These are phyloP conservation scores for Pilaira anomala DNA, from an alignment of 192 early-diverging fungal species.

Conservation along the genomic window DNA sequence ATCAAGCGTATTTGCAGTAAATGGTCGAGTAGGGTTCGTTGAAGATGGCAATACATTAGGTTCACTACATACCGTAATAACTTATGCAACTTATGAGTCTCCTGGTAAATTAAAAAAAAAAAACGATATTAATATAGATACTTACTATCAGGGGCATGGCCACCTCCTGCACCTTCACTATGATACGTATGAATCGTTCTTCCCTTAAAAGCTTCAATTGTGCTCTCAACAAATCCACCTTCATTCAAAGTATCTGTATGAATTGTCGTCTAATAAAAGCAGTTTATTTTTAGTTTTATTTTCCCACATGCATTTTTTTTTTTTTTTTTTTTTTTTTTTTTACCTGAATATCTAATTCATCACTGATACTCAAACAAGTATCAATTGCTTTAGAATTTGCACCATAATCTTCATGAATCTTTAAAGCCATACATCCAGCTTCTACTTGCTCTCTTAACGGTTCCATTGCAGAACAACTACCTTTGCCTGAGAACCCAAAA, in stretches of 20 bases:
- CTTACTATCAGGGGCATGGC: slow-evolving; percentile 80
- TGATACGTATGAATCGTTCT: slow-evolving; percentile 96
- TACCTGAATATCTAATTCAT: slow-evolving; percentile 78
- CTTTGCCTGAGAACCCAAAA: slow-evolving; percentile 91
- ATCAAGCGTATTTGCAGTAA: slow-evolving; percentile 90
- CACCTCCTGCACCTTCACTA: slow-evolving; percentile 93
- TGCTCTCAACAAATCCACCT: slow-evolving; percentile 89
- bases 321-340: too few species aligned
- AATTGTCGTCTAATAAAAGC: slow-evolving; percentile 65
- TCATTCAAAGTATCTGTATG: slow-evolving; percentile 98
- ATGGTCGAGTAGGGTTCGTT: slow-evolving; percentile 93
- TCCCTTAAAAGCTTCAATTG: slow-evolving; percentile 82
- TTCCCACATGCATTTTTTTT: too few species aligned
- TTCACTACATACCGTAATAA: slow-evolving; percentile 70
- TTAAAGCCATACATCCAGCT: slow-evolving; percentile 83
- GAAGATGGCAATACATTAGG: slow-evolving; percentile 88
- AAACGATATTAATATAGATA: slow-evolving; percentile 2
- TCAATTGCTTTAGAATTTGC: slow-evolving; percentile 92
- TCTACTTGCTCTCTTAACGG: slow-evolving; percentile 78
- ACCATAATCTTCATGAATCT: slow-evolving; percentile 96
- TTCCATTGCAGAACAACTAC: slow-evolving; percentile 67
- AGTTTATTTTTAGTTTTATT: too few species aligned
- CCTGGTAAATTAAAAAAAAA: background rate
- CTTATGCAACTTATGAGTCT: background rate
- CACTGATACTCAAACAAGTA: slow-evolving; percentile 77